Base-by-base conservation (phyloP, 176 grass and related monocot genomes). In the Oropetium thomaeum region DNA sequence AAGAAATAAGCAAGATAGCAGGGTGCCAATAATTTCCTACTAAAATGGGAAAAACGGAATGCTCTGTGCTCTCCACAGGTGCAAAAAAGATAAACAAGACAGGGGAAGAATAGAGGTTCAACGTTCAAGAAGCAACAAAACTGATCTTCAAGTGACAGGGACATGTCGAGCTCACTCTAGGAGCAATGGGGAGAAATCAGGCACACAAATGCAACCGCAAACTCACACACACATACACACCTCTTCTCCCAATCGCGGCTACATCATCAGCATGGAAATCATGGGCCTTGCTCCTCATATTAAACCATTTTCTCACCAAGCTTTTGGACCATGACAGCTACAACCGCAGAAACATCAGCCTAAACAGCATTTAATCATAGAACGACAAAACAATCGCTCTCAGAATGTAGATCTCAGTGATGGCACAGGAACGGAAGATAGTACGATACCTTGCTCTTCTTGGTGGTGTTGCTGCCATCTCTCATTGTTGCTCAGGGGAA, bases 261-360 rank as follows among this genome's bases (percentile, higher is more conserved):
- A 80, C 87, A 81, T 99, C 89, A 70, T 99, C 96, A 41, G 96
- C 87, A 82, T 92, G 81, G 81, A 90, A 99, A 51, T 99, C 96
- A 37, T 92, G 87, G 78, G 96, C 76, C 86, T 99, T 99, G 87
- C 92, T 87, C 78, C 86, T 87, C 59, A 89, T 99, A 65, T 92
- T 95, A 80, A 99, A 99, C 96, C 91, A 99, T 83, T 96, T 99
- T 66, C 85, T 88, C 48, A 99, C 87, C 59, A 99, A 52, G 74
- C 87, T 83, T 83, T 99, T 95, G 80, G 96, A 93, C 91, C 91
- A 93, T 67, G 91, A 90, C 37, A 93, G 84, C 91, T 93, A 73
- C 65, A 22, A 58, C n/a, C 57, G 67, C 72, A 69, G 15, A n/a
- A 81, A 30, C 14, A 75, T 76, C 30, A 60, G 67, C 47, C 37